Evolutionary conservation across 1,284 basidiomycete species (phyloP), one percentile per base, ranked within the genome.

Genomic region (Meripilus lineatus): DNA sequence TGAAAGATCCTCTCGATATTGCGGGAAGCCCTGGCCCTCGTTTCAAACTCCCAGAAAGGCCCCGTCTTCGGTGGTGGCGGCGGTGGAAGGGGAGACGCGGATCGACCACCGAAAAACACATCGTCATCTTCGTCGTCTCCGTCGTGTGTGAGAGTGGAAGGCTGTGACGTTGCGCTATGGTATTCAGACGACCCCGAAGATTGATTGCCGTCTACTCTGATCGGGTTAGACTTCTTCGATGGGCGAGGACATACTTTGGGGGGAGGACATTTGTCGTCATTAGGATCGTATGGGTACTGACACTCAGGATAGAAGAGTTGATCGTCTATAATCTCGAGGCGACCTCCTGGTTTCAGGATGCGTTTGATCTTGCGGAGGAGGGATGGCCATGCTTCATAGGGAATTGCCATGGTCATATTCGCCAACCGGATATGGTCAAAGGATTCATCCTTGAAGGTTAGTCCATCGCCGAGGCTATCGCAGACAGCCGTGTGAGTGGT

Each of bases 371-470:
- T 78, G 0, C 55, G 50, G 13, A 89, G 50, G 5, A 89, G 62
- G 34, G 66, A 64, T 24, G 70, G 61, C 84, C 84, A 89, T 42
- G 68, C 62, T 13, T 72, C 63, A 32, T 69, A 58, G 0, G 83
- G 82, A 39, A 89, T 69, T 50, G 73, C 74, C 10, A 84, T 68
- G 5, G 71, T 67, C 3, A 85, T 62, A 50, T 82, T 79, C 11
- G 83, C 76, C 70, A 89, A 77, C 35, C 85, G 71, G 26, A 89
- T 77, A 35, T 80, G 67, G 52, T 89, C 81, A 52, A 89, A 88
- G 2, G 69, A 70, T 37, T 74, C 66, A 49, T 75, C 70, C 0
- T 68, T 63, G 52, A 85, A 86, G 0, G 83, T 82, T 11, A 85
- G 64, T 24, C 61, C 56, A 44, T 74, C 65, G 51, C 71, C 67